Evolutionary conservation across 2,329 filamentous ascomycete genomes (phyloP).

Genomic region (Chaetomiaceae sp.): DNA sequence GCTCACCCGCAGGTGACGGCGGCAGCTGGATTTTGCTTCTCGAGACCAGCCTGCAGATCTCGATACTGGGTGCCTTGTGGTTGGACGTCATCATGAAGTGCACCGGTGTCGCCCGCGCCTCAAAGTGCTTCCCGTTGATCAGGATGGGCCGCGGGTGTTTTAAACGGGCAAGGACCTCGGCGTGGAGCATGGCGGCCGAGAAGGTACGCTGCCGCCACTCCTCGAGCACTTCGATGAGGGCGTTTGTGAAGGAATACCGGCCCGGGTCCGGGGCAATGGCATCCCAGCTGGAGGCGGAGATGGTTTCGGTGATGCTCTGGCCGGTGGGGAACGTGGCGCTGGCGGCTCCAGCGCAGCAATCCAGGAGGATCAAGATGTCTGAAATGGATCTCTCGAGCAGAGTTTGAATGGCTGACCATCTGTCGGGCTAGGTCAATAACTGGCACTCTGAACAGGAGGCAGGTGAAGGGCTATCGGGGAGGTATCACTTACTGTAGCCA

Average conservation of each 20-base stretch:
- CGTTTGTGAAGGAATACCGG: constrained; percentile 55
- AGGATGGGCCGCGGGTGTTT: constrained; percentile 55
- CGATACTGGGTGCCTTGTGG: constrained; percentile 54
- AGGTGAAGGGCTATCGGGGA: constrained; percentile 23
- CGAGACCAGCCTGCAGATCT: constrained; percentile 41
- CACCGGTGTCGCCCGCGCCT: constrained; percentile 54
- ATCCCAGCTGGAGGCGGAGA: constrained; percentile 59
- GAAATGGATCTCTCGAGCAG: constrained; percentile 53
- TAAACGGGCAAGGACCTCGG: constrained; percentile 54
- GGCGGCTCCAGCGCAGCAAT: constrained; percentile 56
- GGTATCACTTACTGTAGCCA: constrained; percentile 42
- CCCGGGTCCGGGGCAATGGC: constrained; percentile 56
- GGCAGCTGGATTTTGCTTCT: constrained; percentile 29
- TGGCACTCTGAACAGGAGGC: constrained; percentile 8
- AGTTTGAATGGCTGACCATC: constrained; percentile 57
- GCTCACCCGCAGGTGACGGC: constrained; percentile 32
- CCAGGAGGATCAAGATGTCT: constrained; percentile 53
- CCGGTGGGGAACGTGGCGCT: constrained; percentile 56
- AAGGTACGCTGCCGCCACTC: constrained; percentile 52
- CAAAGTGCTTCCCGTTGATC: constrained; percentile 53
- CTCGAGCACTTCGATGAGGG: constrained; percentile 53
- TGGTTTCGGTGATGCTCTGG: constrained; percentile 56
- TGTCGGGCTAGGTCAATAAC: constrained; percentile 3
- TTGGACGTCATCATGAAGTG: constrained; percentile 62
- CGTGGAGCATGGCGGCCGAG: constrained; percentile 57